Base-by-base conservation (phyloP, 805 yeast genomes). In the Suhomyces faveliae region DNA sequence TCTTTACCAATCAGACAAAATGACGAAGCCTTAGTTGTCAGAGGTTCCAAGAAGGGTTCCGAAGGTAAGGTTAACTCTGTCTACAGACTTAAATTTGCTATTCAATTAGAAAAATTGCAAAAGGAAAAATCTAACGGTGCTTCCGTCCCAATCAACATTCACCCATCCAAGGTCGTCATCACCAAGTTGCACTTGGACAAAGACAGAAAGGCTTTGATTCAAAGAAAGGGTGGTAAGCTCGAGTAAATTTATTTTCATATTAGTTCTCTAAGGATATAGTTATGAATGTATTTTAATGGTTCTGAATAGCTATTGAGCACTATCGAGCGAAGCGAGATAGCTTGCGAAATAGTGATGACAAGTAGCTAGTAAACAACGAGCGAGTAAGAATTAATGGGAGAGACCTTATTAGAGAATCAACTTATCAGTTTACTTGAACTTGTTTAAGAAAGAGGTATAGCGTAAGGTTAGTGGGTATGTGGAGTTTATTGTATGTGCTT, bases 41-140 rank as follows among this genome's bases (percentile, higher is more conserved):
- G 99, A 81, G 99, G 99, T 73, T 88, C 98, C 71, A 88, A 89
- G 87, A 94, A 94, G 84, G 99, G 98, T 76, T 90, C 92, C 68
- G 99, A 92, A 83, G 99, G 99, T 79, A 89, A 90, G 80, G 83
- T 94, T 76, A 80, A 94, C 63, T 87, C 96, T 61, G 98, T 92
- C 65, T 94, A 94, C 97, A 92, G 99, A 87, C 87, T 94, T 80
- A 94, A 94, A 79, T 94, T 81, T 74, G 84, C 96, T 66, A 83
- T 94, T 64, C 98, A 92, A 80, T 86, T 94, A 68, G 98, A 91
- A 82, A 92, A 92, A 83, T 82, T 94, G 75, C 84, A 92, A 80
- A 87, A 85, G 81, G 98, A 94, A 81, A 94, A 94, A 84, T 89
- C 96, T 63, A 87, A 85, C 81, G 98, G 97, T 80, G 95, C 96